Conservation (phyloP, 495 filamentous ascomycete species). For the Pyrenula massariospora region DNA sequence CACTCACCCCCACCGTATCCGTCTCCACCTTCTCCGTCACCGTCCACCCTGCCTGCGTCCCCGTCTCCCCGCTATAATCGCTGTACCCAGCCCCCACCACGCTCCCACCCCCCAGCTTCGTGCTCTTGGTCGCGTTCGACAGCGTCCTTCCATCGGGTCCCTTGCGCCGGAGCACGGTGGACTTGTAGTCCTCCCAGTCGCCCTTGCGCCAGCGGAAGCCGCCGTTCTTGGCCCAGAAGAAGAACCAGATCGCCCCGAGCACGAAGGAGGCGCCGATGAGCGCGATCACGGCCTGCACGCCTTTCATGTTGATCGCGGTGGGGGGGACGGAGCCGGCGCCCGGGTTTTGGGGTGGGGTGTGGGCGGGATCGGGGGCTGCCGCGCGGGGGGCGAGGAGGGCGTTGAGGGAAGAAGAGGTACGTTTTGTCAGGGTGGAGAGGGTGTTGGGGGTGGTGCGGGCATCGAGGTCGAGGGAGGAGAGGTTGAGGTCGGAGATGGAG, state of each 20-base stretch:
- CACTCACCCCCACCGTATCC: slow-evolving; percentile 12
- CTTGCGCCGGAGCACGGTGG: slow-evolving; percentile 84
- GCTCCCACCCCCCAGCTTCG: slow-evolving; percentile 68
- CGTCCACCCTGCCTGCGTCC: slow-evolving; percentile 9
- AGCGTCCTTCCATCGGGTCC: slow-evolving; percentile 78
- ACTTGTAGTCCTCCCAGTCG: slow-evolving; percentile 98
- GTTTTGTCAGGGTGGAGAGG: slow-evolving; percentile 1
- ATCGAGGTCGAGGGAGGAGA: background rate
- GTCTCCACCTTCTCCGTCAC: slow-evolving; percentile 36
- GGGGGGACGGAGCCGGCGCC: slow-evolving; percentile 46
- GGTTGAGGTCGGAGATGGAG: background rate
- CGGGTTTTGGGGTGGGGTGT: slow-evolving; percentile 1
- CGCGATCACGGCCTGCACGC: slow-evolving; percentile 74
- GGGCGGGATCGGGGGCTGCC: background rate
- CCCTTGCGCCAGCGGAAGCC: slow-evolving; percentile 73
- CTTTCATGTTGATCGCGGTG: slow-evolving; percentile 69
- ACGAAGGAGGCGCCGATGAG: slow-evolving; percentile 72
- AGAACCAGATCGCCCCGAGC: slow-evolving; percentile 79
- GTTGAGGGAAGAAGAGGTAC: background rate
- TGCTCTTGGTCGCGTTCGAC: slow-evolving; percentile 67
- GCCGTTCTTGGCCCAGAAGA: slow-evolving; percentile 95
- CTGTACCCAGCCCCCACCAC: slow-evolving; percentile 52
- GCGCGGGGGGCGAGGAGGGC: slow-evolving; percentile 2
- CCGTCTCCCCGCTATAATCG: slow-evolving; percentile 33
- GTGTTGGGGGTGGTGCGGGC: background rate